phyloP scores from a whole-genome alignment of 164 flowering plant species.

The Piper betle region DNA sequence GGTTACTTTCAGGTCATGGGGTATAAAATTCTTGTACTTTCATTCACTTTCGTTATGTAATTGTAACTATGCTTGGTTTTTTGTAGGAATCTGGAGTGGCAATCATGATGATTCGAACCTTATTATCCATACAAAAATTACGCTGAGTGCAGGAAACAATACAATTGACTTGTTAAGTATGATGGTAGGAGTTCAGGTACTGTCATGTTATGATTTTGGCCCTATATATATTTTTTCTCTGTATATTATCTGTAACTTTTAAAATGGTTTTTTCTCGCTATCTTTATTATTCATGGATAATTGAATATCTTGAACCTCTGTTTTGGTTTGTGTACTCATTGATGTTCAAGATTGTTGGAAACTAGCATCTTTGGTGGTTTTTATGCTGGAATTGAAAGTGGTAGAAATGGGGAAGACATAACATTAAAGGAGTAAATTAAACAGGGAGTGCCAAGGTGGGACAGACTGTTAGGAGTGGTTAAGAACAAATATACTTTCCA shows the following conservation, averaged over 20 bases:
- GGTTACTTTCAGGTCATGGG: no score
- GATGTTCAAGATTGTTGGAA: no score
- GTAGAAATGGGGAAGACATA: no score
- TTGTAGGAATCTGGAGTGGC: slow-evolving; percentile 42
- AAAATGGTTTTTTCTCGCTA: neutral
- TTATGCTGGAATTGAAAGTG: no score
- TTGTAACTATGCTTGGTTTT: neutral
- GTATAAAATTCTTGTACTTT: neutral
- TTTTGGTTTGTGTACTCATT: no score
- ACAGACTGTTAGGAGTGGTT: no score
- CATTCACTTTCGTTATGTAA: neutral
- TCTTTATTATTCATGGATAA: neutral
- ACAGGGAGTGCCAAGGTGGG: no score
- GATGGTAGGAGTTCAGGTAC: slow-evolving; percentile 52
- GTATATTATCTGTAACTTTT: neutral
- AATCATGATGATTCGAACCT: slow-evolving; percentile 48
- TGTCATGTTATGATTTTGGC: neutral
- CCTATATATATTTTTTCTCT: neutral
- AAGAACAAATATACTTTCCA: no score
- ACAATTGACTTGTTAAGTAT: slow-evolving; percentile 43
- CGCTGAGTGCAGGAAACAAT: slow-evolving; percentile 33
- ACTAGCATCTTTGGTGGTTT: no score
- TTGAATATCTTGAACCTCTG: no score
- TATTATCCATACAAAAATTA: slow-evolving; percentile 18
- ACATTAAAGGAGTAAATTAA: no score